These are phyloP conservation scores for Coemansia sp. DNA, from an alignment of 192 early-diverging fungal species.

Conservation along the genomic window DNA sequence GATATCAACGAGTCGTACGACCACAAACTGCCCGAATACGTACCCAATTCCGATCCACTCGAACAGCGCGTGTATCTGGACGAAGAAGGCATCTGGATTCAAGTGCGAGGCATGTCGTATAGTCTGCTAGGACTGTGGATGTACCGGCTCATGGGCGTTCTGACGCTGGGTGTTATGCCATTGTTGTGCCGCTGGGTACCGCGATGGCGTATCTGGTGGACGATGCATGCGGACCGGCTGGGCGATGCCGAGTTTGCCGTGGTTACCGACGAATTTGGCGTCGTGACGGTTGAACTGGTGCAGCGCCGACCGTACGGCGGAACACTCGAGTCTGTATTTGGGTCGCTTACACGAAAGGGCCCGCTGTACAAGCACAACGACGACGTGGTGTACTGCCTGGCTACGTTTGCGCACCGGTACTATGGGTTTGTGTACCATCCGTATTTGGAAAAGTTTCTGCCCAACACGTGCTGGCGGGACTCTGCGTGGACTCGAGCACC, in stretches of 20 bases:
- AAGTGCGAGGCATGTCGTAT: constrained; percentile 62
- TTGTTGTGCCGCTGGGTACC: constrained; percentile 87
- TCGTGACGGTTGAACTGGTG: constrained; percentile 56
- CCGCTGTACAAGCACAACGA: constrained; percentile 36
- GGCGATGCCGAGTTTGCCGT: constrained; percentile 70
- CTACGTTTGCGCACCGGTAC: constrained; percentile 54
- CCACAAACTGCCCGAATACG: constrained; percentile 52
- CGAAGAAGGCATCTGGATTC: constrained; percentile 68
- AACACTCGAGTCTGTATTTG: constrained; percentile 69
- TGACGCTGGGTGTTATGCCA: constrained; percentile 71
- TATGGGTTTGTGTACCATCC: constrained; percentile 57
- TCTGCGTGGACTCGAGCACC: constrained; percentile 48
- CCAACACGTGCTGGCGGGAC: constrained; percentile 54
- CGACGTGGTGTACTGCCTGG: constrained; percentile 33
- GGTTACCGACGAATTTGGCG: constrained; percentile 72
- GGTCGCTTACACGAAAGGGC: constrained; percentile 37
- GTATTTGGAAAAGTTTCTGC: constrained; percentile 45
- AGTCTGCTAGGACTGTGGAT: constrained; percentile 52
- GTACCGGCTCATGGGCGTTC: constrained; percentile 65
- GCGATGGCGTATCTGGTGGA: constrained; percentile 67
- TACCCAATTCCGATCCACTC: constrained; percentile 43
- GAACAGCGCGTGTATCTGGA: constrained; percentile 60
- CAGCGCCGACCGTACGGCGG: constrained; percentile 64
- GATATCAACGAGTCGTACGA: constrained; percentile 56
- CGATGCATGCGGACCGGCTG: constrained; percentile 64